phyloP scores from a whole-genome alignment of 2,329 filamentous ascomycete species.

The Botrytis hyacinthi region DNA sequence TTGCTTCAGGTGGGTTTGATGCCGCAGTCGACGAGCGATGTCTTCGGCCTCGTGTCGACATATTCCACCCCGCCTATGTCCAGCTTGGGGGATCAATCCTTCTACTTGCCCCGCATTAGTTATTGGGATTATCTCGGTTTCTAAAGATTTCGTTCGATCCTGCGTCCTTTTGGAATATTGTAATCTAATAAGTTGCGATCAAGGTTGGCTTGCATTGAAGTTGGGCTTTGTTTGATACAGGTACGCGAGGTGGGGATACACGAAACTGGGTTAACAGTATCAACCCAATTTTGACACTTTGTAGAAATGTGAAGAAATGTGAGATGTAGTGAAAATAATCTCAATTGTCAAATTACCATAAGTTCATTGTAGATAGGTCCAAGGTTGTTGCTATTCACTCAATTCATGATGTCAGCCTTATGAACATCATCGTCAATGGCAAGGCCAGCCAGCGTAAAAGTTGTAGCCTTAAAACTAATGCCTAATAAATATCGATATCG shows the following conservation, averaged over 20 bases:
- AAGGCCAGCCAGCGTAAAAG: conserved; percentile 14
- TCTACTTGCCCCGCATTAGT: conserved; percentile 32
- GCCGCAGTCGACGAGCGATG: conserved; percentile 65
- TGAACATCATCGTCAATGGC: conserved; percentile 9
- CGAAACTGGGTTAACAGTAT: conserved; percentile 11
- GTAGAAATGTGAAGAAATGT: background rate
- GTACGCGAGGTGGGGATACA: conserved; percentile 21
- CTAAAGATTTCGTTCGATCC: conserved; percentile 22
- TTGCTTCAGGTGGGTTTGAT: conserved; percentile 53
- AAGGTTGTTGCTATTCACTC: conserved; percentile 8
- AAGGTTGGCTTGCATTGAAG: conserved; percentile 27
- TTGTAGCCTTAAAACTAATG: conserved; percentile 13
- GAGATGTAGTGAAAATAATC: background rate
- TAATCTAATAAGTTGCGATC: conserved; percentile 7
- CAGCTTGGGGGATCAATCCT: conserved; percentile 26
- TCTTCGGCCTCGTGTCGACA: conserved; percentile 54
- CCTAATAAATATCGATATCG: conserved; percentile 9
- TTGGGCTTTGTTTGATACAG: conserved; percentile 20
- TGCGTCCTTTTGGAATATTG: conserved; percentile 17
- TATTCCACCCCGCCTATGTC: conserved; percentile 41
- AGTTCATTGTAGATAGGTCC: background rate
- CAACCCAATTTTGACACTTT: background rate
- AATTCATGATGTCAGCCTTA: conserved; percentile 22
- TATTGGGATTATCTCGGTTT: conserved; percentile 17
- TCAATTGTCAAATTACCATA: conserved; percentile 12